A percentile compares a stretch with the other conserved stretches of the same genome.
phyloP scores from a whole-genome alignment of 768 basidiomycete species.

The Russula vinacea region DNA sequence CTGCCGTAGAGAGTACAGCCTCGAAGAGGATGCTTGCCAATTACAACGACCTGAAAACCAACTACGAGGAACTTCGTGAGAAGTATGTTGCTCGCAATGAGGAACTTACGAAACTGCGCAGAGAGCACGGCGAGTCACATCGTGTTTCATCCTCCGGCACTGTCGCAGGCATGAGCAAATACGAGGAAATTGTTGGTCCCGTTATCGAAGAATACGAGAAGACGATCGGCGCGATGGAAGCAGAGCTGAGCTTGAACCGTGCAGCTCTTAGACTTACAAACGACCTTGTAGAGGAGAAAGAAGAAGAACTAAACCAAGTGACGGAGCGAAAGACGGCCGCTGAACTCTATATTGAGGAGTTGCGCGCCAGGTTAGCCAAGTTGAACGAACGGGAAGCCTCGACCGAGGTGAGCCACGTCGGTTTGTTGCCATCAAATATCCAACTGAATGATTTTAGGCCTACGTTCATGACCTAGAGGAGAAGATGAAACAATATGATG shows the following conservation, averaged over 20 bases:
- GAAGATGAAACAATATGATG: conserved; percentile 82
- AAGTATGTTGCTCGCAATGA: conserved; percentile 87
- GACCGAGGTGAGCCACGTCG: conserved; percentile 64
- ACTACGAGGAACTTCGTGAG: conserved; percentile 78
- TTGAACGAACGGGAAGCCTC: conserved; percentile 84
- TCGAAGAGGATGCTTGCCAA: conserved; percentile 76
- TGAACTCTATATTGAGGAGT: conserved; percentile 84
- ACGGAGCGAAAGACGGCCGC: conserved; percentile 70
- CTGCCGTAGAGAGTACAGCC: conserved; percentile 40
- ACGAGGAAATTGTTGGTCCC: conserved; percentile 92
- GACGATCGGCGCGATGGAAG: conserved; percentile 92
- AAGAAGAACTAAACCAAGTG: conserved; percentile 67
- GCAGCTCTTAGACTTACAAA: conserved; percentile 88
- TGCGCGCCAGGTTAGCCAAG: conserved; percentile 75
- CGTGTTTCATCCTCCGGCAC: conserved; percentile 57
- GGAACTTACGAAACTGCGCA: conserved; percentile 75
- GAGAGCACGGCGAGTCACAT: conserved; percentile 75
- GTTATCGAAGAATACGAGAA: conserved; percentile 99
- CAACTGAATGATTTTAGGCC: conserved; percentile 50
- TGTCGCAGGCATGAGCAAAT: conserved; percentile 60
- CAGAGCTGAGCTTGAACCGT: conserved; percentile 81
- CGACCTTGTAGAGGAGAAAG: conserved; percentile 89
- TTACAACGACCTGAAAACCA: conserved; percentile 79
- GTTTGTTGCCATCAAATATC: conserved; percentile 16
- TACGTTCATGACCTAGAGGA: conserved; percentile 93